Evolutionary conservation across 2,329 filamentous ascomycete genomes (phyloP).

Genomic region (Cytospora chrysosperma): DNA sequence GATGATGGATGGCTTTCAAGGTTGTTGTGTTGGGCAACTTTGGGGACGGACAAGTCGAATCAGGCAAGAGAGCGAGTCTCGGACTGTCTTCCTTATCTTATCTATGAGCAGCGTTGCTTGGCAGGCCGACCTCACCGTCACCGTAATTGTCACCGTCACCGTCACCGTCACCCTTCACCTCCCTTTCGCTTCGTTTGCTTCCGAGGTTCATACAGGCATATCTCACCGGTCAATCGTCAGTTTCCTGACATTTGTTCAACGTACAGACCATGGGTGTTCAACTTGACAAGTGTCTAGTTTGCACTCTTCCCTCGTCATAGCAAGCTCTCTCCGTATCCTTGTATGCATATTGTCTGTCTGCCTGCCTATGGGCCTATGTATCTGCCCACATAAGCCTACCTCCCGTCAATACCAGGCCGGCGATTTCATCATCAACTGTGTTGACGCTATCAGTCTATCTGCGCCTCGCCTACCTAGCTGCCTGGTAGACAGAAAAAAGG

Average conservation of each 20-base stretch:
- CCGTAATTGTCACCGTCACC: too few relatives aligned
- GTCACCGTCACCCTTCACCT: too few relatives aligned
- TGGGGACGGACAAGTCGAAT: not conserved
- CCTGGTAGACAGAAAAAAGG: not conserved
- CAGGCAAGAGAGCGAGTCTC: not conserved
- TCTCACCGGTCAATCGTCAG: too few relatives aligned
- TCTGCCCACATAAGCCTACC: not conserved
- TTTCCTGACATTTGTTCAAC: too few relatives aligned
- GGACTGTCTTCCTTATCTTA: not conserved
- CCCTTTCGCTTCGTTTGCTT: too few relatives aligned
- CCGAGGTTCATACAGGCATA: too few relatives aligned
- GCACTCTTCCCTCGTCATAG: not conserved
- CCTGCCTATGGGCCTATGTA: not conserved
- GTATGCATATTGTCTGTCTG: too few relatives aligned
- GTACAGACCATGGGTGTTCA: too few relatives aligned
- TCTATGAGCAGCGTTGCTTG: not conserved
- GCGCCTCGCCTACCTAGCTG: not conserved
- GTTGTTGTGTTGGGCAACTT: not conserved
- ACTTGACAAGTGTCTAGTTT: not conserved
- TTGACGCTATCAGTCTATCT: constrained; percentile 14
- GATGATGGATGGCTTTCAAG: not conserved
- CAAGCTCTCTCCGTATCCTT: not conserved
- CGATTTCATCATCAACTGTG: not conserved
- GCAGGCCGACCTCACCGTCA: not conserved
- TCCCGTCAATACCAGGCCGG: not conserved